Evolutionary conservation across 2,329 filamentous ascomycete species (phyloP).

Genomic region (Xylaria arbuscula): DNA sequence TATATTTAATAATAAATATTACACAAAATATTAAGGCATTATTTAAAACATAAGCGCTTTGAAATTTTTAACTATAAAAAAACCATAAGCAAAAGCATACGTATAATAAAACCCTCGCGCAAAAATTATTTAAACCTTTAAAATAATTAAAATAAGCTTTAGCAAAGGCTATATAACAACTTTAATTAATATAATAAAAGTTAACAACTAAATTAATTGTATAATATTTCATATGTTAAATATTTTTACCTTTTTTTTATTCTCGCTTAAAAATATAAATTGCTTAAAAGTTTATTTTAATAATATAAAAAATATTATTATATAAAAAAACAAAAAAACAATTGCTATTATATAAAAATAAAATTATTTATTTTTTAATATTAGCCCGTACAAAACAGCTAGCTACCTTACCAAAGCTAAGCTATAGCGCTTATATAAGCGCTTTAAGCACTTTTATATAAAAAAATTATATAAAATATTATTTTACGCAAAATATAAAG

Average conservation of each 20-base stretch:
- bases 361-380: too few species aligned
- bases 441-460: background rate
- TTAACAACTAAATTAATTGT: background rate
- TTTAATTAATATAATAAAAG: background rate
- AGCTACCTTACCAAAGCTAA: too few species aligned
- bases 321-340: background rate
- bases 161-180: background rate
- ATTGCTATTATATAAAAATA: too few species aligned
- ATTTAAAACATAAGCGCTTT: too few species aligned
- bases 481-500: constrained; percentile 5
- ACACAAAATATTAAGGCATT: too few species aligned
- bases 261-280: background rate
- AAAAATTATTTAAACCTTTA: too few species aligned
- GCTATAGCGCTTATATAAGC: too few species aligned
- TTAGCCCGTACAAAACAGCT: too few species aligned
- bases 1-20: too few species aligned
- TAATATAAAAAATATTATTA: constrained; percentile 3
- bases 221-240: constrained; percentile 2
- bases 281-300: background rate
- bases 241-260: background rate
- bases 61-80: too few species aligned
- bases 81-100: too few species aligned
- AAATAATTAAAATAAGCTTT: background rate
- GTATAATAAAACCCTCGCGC: too few species aligned
- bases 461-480: constrained; percentile 2